Conservation (phyloP, 225 moss, liverwort and hornwort species). For the Pseudoscleropodium purum region DNA sequence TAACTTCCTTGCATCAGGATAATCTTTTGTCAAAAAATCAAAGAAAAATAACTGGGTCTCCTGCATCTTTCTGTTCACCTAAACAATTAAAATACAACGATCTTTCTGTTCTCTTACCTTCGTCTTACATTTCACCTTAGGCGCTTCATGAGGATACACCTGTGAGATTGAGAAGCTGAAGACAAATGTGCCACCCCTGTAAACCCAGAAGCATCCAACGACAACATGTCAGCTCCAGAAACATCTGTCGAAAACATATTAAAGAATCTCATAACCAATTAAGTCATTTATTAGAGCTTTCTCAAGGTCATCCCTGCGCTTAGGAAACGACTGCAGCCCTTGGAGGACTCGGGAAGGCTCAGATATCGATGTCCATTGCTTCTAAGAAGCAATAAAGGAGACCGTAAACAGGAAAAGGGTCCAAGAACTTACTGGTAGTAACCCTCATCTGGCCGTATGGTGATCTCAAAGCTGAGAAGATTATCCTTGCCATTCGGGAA, state of each 20-base stretch:
- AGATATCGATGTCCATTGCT: not conserved
- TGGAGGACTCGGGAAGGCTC: not conserved
- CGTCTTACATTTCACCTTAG: conserved; percentile 98
- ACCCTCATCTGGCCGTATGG: conserved; percentile 93
- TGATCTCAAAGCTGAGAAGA: conserved; percentile 90
- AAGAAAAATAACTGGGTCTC: not conserved
- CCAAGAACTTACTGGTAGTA: conserved; percentile 75
- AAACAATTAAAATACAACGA: not conserved
- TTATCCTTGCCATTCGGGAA: conserved; percentile 98
- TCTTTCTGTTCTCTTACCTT: conserved; percentile 45
- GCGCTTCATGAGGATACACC: conserved; percentile 96
- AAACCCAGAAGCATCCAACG: not conserved
- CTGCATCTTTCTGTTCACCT: not conserved
- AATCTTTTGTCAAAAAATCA: not conserved
- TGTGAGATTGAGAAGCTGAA: conserved; percentile 95
- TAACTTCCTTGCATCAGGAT: not conserved
- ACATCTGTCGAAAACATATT: not conserved
- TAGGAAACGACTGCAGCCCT: not conserved
- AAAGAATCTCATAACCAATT: not conserved
- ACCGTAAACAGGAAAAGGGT: not conserved
- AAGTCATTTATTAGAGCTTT: not conserved
- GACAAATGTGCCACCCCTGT: conserved; percentile 87
- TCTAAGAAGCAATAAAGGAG: not conserved
- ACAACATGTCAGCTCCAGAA: not conserved
- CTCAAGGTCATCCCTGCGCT: not conserved